Percentiles rank a stretch among this genome's conserved stretches.
These are phyloP conservation scores for Ampelocalamus luodianensis DNA, from an alignment of 176 grass and related monocot species.

Conservation along the genomic window DNA sequence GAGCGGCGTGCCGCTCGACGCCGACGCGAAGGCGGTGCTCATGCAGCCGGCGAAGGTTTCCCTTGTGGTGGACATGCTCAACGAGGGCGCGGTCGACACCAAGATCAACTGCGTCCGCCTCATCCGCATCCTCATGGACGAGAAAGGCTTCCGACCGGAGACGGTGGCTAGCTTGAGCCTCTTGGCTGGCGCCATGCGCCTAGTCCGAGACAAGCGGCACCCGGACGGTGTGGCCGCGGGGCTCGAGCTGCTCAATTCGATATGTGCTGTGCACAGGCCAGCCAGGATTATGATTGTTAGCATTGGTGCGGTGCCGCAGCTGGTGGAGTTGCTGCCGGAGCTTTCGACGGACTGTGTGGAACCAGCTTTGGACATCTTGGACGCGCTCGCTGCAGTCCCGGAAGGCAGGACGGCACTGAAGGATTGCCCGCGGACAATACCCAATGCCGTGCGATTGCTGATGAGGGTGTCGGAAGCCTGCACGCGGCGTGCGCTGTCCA, in stretches of 20 bases:
- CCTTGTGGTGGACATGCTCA: conserved; percentile 87
- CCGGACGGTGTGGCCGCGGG: conserved; percentile 52
- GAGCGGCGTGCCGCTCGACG: conserved; percentile 65
- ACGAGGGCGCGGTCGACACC: conserved; percentile 80
- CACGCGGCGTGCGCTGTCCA: conserved; percentile 64
- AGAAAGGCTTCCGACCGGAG: conserved; percentile 81
- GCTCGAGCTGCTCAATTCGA: conserved; percentile 69
- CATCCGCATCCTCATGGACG: conserved; percentile 84
- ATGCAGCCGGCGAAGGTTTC: conserved; percentile 94
- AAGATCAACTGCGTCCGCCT: conserved; percentile 85
- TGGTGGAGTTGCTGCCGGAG: conserved; percentile 71
- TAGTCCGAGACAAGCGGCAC: conserved; percentile 77
- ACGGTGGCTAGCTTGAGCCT: conserved; percentile 86
- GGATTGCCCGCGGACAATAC: conserved; percentile 75
- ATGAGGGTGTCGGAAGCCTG: conserved; percentile 88
- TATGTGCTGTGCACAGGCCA: conserved; percentile 64
- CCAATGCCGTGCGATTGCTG: conserved; percentile 69
- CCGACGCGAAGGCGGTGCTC: conserved; percentile 62
- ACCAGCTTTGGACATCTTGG: conserved; percentile 67
- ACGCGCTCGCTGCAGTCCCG: conserved; percentile 53
- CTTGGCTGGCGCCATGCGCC: conserved; percentile 73
- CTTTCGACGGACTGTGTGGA: conserved; percentile 63
- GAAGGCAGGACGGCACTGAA: conserved; percentile 73
- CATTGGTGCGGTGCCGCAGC: conserved; percentile 74
- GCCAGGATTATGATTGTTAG: conserved; percentile 62